Percentiles rank a stretch among this genome's conserved stretches.
Evolutionary conservation across 2,329 filamentous ascomycete genomes (phyloP).

Genomic region (Metarhizium robertsii): DNA sequence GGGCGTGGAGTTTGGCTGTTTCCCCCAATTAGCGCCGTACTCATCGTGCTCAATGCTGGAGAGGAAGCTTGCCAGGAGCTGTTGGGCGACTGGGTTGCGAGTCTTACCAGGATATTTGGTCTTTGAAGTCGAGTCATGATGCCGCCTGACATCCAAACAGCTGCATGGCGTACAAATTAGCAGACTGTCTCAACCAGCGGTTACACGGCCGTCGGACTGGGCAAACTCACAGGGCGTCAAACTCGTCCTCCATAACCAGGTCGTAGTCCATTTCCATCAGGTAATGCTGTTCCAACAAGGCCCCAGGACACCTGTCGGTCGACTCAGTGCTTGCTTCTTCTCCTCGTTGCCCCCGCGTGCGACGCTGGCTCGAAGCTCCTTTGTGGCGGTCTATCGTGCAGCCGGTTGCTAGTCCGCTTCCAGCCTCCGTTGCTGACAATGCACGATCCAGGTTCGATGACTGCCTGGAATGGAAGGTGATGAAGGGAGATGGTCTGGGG

Average conservation of each 20-base stretch:
- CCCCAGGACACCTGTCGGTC: too few species aligned
- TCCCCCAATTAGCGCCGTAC: not conserved
- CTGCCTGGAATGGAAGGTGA: too few species aligned
- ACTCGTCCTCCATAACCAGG: constrained; percentile 40
- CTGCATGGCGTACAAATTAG: constrained; percentile 16
- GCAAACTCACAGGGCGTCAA: constrained; percentile 41
- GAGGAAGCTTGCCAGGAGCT: not conserved
- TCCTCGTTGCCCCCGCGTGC: too few species aligned
- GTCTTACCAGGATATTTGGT: constrained; percentile 29
- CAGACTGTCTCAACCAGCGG: constrained; percentile 11
- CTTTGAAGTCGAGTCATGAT: constrained; percentile 1
- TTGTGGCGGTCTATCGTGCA: too few species aligned
- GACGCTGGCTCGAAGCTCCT: too few species aligned
- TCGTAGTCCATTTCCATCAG: constrained; percentile 13
- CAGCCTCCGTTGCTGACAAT: too few species aligned
- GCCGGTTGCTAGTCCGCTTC: too few species aligned
- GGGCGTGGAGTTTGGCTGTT: constrained; percentile 46
- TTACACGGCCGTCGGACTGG: not conserved
- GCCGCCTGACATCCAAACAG: constrained; percentile 22
- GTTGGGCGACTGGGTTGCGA: too few species aligned
- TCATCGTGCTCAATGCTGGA: not conserved
- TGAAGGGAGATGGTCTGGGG: too few species aligned
- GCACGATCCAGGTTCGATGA: too few species aligned
- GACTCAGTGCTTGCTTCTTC: too few species aligned
- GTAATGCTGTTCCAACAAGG: too few species aligned